phyloP scores from a whole-genome alignment of 2,329 filamentous ascomycete species.

The Boeremia exigua region DNA sequence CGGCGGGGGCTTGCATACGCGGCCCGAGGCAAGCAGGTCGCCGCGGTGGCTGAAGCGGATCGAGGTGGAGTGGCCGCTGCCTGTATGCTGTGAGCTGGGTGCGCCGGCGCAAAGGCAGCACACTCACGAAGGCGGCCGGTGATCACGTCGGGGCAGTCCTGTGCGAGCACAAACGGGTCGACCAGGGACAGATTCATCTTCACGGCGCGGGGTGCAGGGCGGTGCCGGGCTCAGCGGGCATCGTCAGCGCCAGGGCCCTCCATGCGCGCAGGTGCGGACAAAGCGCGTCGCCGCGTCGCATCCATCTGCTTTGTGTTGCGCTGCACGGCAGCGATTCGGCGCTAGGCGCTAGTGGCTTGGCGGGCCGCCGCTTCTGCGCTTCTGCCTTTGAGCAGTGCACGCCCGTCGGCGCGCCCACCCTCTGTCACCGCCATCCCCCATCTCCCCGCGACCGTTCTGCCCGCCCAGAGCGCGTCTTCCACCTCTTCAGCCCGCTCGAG shows the following conservation, averaged over 20 bases:
- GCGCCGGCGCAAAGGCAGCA: conserved; percentile 23
- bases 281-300: conserved; percentile 1
- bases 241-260: conserved; percentile 25
- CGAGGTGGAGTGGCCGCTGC: conserved; percentile 68
- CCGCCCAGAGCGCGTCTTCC: conserved; percentile 42
- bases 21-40: conserved; percentile 91
- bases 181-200: conserved; percentile 74
- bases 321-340: background rate
- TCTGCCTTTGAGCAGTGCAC: conserved; percentile 12
- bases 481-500: conserved; percentile 32
- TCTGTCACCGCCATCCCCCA: conserved; percentile 36
- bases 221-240: conserved; percentile 22
- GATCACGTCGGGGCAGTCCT: conserved; percentile 89
- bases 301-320: conserved; percentile 5
- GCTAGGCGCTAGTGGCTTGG: conserved; percentile 5
- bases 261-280: conserved; percentile 10
- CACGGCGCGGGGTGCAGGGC: conserved; percentile 24
- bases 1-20: conserved; percentile 58
- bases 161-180: conserved; percentile 73
- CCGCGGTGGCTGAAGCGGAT: conserved; percentile 91
- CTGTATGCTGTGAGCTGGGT: conserved; percentile 44
- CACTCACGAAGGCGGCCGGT: conserved; percentile 79
- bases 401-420: conserved; percentile 30
- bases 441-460: conserved; percentile 40
- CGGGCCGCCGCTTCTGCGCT: conserved; percentile 8